Base-by-base conservation (phyloP, 2,329 filamentous ascomycete genomes). In the Stemphylium vesicarium region DNA sequence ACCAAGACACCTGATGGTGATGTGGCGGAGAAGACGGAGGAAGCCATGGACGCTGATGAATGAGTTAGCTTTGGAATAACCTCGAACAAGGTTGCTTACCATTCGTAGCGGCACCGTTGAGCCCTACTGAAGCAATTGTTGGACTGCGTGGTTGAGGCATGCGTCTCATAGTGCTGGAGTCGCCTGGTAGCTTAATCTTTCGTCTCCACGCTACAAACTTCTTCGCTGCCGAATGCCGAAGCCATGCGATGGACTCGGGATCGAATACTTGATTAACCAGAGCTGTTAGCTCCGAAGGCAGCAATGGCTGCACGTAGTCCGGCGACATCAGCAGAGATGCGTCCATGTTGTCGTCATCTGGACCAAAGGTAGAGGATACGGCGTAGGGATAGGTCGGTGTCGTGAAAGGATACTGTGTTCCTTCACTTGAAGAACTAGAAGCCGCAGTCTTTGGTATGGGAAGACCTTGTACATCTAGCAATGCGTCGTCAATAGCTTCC, bases 251-350 rank as follows among this genome's bases (percentile, higher is more conserved):
- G 32, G 90, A 92, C 40, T 94, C 88, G 4, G 84, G 82, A 40
- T 92, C 88, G 65, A 98, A 93, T 0, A 97, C 79, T 15, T 85
- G 84, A 8, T 86, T 80, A n/a, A 96, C 84, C 1, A 98, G 80
- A 8, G 78, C 75, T 4, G 75, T 68, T 2, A 98, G 84, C 53
- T 98, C 93, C 8, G 92, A 95, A 0, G 84, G 77, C 3, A 90
- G 77, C 4, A 97, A 81, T 1, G 94, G 94, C 57, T 91, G 88
- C 12, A 95, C 80, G 70, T 97, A 98, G 66, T 95, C 90, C 1
- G 93, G 88, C 51, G 88, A 92, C 94, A 98, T 98, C 15, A 98
- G 82, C 0, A 96, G 81, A 67, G 92, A 96, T 15, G 93, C 94
- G 72, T 98, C 94, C 88, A 98, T 96, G 38, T 84, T 86, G 35